Evolutionary conservation across 1,284 basidiomycete species (phyloP).

Genomic region (Gastroboletus turbinatus): DNA sequence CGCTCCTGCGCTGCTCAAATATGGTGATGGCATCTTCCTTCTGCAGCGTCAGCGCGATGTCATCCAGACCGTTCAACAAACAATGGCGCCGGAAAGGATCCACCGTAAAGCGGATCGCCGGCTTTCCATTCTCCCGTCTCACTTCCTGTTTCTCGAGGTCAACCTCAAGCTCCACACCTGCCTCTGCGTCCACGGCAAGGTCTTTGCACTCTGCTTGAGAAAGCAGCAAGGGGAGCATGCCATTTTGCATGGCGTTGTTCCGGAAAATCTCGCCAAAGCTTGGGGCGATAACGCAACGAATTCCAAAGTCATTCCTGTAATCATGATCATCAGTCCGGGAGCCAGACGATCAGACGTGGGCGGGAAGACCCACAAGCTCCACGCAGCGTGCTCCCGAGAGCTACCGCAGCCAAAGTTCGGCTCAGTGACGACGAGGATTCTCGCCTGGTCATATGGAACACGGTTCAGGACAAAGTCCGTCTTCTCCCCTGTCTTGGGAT

Average conservation of each 20-base stretch:
- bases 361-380: conserved; percentile 77
- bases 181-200: conserved; percentile 80
- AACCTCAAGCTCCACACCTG: conserved; percentile 81
- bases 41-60: conserved; percentile 89
- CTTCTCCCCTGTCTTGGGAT: conserved; percentile 75
- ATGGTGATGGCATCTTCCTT: conserved; percentile 63
- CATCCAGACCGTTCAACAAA: conserved; percentile 90
- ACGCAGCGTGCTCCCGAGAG: conserved; percentile 93
- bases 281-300: conserved; percentile 88
- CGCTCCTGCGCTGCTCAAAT: conserved; percentile 78
- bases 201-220: conserved; percentile 75
- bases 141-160: conserved; percentile 90
- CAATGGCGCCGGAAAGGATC: conserved; percentile 92
- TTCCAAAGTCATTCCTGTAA: conserved; percentile 90
- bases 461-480: conserved; percentile 92
- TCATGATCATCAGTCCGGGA: conserved; percentile 7
- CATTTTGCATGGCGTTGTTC: conserved; percentile 94
- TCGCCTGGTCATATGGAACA: conserved; percentile 77
- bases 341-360: not conserved
- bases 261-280: conserved; percentile 95
- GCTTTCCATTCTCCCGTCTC: conserved; percentile 72
- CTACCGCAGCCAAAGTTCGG: conserved; percentile 95
- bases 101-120: conserved; percentile 72
- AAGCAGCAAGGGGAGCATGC: conserved; percentile 86
- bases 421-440: conserved; percentile 87